Percentiles rank a stretch among this genome's conserved stretches.
Conservation (phyloP, 1,284 basidiomycete genomes). For the Boletus semigastroideus region DNA sequence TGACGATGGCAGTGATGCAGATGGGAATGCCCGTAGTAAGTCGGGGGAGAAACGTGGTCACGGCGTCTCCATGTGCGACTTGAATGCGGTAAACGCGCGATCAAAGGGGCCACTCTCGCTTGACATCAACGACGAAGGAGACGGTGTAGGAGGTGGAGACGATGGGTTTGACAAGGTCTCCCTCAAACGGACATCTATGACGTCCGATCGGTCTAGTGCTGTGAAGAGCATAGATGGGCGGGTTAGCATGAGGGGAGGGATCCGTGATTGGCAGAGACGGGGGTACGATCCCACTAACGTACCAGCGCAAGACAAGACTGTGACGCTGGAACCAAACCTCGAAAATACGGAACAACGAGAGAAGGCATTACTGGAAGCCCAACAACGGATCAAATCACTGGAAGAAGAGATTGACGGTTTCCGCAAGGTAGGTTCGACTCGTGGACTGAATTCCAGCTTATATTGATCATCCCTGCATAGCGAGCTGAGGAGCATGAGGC, state of each 20-base stretch:
- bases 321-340: constrained; percentile 58
- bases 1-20: constrained; percentile 40
- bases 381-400: constrained; percentile 54
- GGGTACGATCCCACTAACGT: too few relatives aligned
- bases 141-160: constrained; percentile 51
- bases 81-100: constrained; percentile 61
- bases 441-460: constrained; percentile 1
- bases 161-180: constrained; percentile 68
- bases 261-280: constrained; percentile 70
- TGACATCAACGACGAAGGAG: constrained; percentile 44
- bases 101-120: constrained; percentile 49
- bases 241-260: constrained; percentile 48
- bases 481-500: constrained; percentile 69
- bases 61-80: constrained; percentile 52
- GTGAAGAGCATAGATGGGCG: constrained; percentile 41
- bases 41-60: constrained; percentile 63
- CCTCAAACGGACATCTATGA: constrained; percentile 60
- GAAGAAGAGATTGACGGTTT: constrained; percentile 65
- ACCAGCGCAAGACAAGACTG: constrained; percentile 79
- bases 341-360: constrained; percentile 53
- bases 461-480: constrained; percentile 36
- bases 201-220: constrained; percentile 56
- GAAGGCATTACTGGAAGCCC: constrained; percentile 47
- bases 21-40: constrained; percentile 35
- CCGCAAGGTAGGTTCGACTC: constrained; percentile 53